Conservation (phyloP, 2,329 filamentous ascomycete genomes). For the Xylaria sp. region DNA sequence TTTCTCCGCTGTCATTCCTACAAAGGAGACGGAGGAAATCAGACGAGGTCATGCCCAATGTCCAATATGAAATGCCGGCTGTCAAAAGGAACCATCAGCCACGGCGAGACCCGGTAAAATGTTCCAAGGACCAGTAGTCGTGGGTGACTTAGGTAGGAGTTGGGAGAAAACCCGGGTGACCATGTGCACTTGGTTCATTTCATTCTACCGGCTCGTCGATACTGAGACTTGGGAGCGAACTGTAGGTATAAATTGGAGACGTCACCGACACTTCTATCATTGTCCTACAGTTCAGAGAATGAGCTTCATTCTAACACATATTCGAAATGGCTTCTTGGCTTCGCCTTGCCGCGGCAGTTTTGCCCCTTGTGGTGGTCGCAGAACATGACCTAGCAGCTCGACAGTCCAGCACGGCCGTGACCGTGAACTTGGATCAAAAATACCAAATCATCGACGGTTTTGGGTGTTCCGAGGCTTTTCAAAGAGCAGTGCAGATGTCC, state of each 20-base stretch:
- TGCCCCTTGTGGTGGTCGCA: slow-evolving; percentile 18
- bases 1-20: slow-evolving; percentile 25
- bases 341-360: slow-evolving; percentile 27
- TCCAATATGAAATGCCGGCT: slow-evolving; percentile 20
- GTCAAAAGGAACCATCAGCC: slow-evolving; percentile 4
- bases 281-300: background rate
- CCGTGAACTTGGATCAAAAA: slow-evolving; percentile 43
- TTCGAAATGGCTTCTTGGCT: slow-evolving; percentile 22
- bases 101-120: slow-evolving; percentile 34
- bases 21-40: slow-evolving; percentile 22
- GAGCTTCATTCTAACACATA: background rate
- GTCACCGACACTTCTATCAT: too few species aligned
- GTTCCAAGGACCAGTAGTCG: background rate
- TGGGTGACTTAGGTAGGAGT: background rate
- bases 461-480: slow-evolving; percentile 61
- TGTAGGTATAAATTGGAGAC: slow-evolving; percentile 3
- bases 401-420: slow-evolving; percentile 41
- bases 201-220: slow-evolving; percentile 23
- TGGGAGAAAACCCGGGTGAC: background rate
- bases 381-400: slow-evolving; percentile 9
- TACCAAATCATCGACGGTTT: slow-evolving; percentile 58
- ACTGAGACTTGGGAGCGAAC: background rate
- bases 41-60: slow-evolving; percentile 5
- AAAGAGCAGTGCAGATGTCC: slow-evolving; percentile 54
- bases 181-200: slow-evolving; percentile 7